Base-by-base conservation (phyloP, 805 yeast genomes). In the Myxozyma sirexii region DNA sequence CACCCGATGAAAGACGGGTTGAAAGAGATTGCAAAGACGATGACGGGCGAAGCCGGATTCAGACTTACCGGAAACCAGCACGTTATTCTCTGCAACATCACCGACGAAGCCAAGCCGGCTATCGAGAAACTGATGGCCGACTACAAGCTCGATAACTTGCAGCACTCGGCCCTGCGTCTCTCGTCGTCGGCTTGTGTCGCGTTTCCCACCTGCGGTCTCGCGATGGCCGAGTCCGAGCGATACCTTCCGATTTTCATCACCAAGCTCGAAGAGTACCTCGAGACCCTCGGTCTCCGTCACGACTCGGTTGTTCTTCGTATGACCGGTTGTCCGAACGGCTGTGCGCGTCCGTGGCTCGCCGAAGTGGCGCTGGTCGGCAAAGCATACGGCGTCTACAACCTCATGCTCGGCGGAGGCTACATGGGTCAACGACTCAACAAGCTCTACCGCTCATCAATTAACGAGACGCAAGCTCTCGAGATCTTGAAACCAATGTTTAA, bases 261-360 rank as follows among this genome's bases (percentile, higher is more conserved):
- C 64, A 90, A 91, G 76, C 77, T 93, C 61, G 98, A 93, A 75
- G 82, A 79, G n/a, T 84, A 90, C 21, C 79, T 93, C 59, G 97
- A 93, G 76, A 96, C 91, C 71, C 84, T 85, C 66, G 98, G 98
- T 7, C 82, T 93, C 69, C 87, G 96, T 72, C 97, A 91, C 70
- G 98, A 93, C 75, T 86, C 96, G 6, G 82, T 93, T 67, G 96
- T 91, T 24, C 88, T 93, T 96, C 85, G 98, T 79, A 92, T 93
- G 97, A 93, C 97, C 31, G 98, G 98, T 58, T 93, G 98, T 81
- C 97, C 97, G 56, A 93, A 93, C 74, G 98, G 98, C 67, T 93
- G 98, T 80, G 94, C 98, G 24, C 85, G 98, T 75, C 98, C 98
- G 29, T 93, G 97, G 97, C 77, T 93, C 53, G 98, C 97, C 3